phyloP scores from a whole-genome alignment of 176 grass and related monocot genomes.

The Calamus simplicifolius region DNA sequence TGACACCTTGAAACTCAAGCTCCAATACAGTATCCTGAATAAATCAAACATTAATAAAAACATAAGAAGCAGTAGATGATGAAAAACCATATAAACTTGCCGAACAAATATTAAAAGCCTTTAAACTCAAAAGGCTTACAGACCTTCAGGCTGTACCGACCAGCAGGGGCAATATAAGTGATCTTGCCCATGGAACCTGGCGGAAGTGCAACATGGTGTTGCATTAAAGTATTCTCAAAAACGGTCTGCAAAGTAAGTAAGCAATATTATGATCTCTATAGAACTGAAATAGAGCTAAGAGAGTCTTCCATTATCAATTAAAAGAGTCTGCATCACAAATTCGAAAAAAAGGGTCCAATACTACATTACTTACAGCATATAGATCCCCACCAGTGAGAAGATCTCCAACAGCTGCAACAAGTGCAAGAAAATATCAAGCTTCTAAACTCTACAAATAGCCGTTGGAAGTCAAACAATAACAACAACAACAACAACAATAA shows the following conservation, averaged over 20 bases:
- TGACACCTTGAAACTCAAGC: conserved; percentile 79
- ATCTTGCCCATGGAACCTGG: conserved; percentile 85
- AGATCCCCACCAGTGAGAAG: conserved; percentile 67
- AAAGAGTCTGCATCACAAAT: too few species aligned
- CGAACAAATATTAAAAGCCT: background rate
- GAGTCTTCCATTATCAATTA: too few species aligned
- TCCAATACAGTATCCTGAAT: conserved; percentile 72
- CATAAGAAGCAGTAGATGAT: conserved; percentile 9
- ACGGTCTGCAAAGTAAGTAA: conserved; percentile 33
- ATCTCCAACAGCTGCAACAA: conserved; percentile 51
- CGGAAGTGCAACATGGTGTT: conserved; percentile 67
- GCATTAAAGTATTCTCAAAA: conserved; percentile 68
- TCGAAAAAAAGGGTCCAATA: too few species aligned
- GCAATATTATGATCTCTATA: conserved; percentile 16
- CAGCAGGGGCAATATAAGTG: conserved; percentile 49
- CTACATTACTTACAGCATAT: conserved; percentile 51
- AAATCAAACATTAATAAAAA: conserved; percentile 1
- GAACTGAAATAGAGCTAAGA: background rate
- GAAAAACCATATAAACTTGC: conserved; percentile 6
- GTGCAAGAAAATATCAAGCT: background rate
- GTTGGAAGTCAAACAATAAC: too few species aligned
- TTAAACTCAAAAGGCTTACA: conserved; percentile 15
- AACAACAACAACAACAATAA: too few species aligned
- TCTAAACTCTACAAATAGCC: too few species aligned
- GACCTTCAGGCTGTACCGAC: conserved; percentile 69